Conservation (phyloP, 2,329 filamentous ascomycete species). For the Tolypocladium ophioglossoides region DNA sequence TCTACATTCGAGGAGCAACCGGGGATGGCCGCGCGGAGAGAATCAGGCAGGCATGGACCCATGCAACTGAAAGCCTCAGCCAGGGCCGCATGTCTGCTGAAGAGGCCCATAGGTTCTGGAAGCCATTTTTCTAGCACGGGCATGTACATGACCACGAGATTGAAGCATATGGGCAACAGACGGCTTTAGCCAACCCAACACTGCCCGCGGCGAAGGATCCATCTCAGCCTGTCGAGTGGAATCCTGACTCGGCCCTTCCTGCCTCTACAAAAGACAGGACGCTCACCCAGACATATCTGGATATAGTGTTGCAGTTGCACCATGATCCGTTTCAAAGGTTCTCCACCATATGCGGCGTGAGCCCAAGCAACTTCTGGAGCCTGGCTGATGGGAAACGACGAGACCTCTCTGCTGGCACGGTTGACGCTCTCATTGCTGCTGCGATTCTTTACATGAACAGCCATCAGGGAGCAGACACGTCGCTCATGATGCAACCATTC, state of each 20-base stretch:
- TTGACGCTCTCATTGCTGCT: not conserved
- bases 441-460: not conserved
- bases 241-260: not conserved
- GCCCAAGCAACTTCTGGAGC: not conserved
- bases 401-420: not conserved
- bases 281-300: not conserved
- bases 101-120: not conserved
- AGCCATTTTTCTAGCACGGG: not conserved
- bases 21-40: not conserved
- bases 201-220: not conserved
- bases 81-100: not conserved
- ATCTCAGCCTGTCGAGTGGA: not conserved
- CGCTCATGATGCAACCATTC: not conserved
- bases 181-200: not conserved
- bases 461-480: not conserved
- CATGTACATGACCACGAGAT: not conserved
- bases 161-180: not conserved
- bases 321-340: not conserved
- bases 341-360: not conserved
- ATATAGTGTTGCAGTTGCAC: not conserved
- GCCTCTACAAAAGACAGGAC: not conserved
- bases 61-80: not conserved
- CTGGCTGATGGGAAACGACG: not conserved
- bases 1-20: not conserved
- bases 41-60: not conserved